These are phyloP conservation scores for Pelargonium cotyledonis DNA, from an alignment of 441 rosid genomes.

Conservation along the genomic window DNA sequence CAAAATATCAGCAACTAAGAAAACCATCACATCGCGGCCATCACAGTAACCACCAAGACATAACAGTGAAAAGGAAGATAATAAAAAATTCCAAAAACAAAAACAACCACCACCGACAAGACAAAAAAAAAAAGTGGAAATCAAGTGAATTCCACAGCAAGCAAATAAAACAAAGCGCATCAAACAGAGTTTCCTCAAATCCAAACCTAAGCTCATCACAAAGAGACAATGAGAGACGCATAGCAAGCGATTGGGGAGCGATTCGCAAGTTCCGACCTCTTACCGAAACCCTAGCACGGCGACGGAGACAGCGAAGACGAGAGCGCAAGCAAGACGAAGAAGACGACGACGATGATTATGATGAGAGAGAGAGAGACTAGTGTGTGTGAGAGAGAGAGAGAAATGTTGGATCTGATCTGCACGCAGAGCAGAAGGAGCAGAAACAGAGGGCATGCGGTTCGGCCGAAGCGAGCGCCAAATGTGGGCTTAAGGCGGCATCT, in stretches of 20 bases:
- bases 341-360: neutral
- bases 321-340: neutral
- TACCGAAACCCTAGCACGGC: constrained; percentile 2
- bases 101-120: neutral
- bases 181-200: neutral
- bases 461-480: constrained; percentile 5
- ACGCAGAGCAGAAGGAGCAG: neutral
- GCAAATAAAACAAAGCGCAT: too few species aligned
- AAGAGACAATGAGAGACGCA: neutral
- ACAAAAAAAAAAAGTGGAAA: neutral
- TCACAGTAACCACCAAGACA: neutral
- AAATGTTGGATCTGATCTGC: neutral
- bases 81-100: neutral
- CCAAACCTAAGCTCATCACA: neutral
- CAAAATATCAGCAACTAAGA: neutral
- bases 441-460: constrained; percentile 6
- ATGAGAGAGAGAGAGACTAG: neutral
- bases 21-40: neutral
- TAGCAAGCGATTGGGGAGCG: neutral
- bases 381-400: neutral
- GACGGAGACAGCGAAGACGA: neutral
- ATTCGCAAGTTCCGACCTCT: neutral
- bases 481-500: constrained; percentile 5
- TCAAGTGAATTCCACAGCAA: neutral
- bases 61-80: neutral